Evolutionary conservation across 169 alveolate genomes (phyloP).

Genomic region (Eimeria sp.): DNA sequence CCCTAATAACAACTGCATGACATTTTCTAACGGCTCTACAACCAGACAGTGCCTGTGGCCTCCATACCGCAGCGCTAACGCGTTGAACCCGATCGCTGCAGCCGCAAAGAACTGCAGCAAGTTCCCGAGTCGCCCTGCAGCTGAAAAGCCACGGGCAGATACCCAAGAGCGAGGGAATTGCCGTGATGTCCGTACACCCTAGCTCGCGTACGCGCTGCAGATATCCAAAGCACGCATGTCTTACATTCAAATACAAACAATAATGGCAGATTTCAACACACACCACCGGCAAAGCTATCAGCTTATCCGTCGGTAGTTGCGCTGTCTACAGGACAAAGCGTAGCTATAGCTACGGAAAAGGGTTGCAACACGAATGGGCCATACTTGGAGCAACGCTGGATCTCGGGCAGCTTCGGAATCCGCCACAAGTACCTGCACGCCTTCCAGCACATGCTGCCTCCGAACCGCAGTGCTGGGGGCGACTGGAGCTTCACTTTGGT

Average conservation of each 20-base stretch:
- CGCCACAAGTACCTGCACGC: constrained; percentile 60
- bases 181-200: constrained; percentile 66
- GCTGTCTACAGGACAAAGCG: not conserved
- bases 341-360: not conserved
- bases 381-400: constrained; percentile 20
- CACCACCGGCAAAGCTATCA: not conserved
- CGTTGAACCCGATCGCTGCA: constrained; percentile 40
- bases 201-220: constrained; percentile 50
- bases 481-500: not conserved
- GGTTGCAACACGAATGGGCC: not conserved
- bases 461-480: not conserved
- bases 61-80: constrained; percentile 54
- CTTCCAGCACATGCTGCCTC: constrained; percentile 67
- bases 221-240: not conserved
- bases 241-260: not conserved
- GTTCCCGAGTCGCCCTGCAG: constrained; percentile 51
- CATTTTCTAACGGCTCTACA: not conserved
- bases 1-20: not conserved
- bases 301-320: not conserved
- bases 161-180: constrained; percentile 63
- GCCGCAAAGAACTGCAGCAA: constrained; percentile 66
- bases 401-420: constrained; percentile 54
- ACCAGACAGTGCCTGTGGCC: not conserved
- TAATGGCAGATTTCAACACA: not conserved
- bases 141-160: constrained; percentile 63